Evolutionary conservation across 1,284 basidiomycete genomes (phyloP).

Genomic region (Irpex sp.): DNA sequence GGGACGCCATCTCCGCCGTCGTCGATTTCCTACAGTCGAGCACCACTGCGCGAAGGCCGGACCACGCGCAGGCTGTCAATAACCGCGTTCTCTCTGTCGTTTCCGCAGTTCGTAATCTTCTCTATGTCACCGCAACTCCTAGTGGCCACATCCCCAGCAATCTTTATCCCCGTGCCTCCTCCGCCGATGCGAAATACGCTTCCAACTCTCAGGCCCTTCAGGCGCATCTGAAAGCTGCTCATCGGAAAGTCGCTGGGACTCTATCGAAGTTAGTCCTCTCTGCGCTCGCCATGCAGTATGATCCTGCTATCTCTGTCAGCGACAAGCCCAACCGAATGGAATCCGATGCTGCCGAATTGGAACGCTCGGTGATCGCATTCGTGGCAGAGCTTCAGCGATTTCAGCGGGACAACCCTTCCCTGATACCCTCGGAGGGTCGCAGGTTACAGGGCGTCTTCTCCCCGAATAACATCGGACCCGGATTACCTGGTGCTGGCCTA

Average conservation of each 20-base stretch:
- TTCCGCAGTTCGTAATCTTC: slow-evolving; percentile 64
- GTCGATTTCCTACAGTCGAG: slow-evolving; percentile 51
- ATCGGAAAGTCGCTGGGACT: slow-evolving; percentile 76
- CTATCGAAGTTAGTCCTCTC: slow-evolving; percentile 74
- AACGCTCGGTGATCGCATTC: slow-evolving; percentile 70
- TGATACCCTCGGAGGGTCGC: slow-evolving; percentile 37
- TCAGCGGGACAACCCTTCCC: slow-evolving; percentile 36
- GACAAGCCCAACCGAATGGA: slow-evolving; percentile 74
- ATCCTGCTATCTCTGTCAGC: slow-evolving; percentile 54
- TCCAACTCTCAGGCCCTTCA: slow-evolving; percentile 50
- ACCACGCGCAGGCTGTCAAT: slow-evolving; percentile 59
- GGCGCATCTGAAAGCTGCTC: slow-evolving; percentile 58
- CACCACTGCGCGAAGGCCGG: slow-evolving; percentile 36
- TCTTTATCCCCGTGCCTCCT: slow-evolving; percentile 46
- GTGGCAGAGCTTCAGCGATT: slow-evolving; percentile 66
- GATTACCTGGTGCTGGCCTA: slow-evolving; percentile 69
- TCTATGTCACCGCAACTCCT: slow-evolving; percentile 67
- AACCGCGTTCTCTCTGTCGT: slow-evolving; percentile 64
- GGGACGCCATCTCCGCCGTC: slow-evolving; percentile 60
- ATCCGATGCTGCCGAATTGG: slow-evolving; percentile 74
- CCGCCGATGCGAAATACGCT: slow-evolving; percentile 38
- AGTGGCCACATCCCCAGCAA: slow-evolving; percentile 58
- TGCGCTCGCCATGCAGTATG: slow-evolving; percentile 73
- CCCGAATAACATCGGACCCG: slow-evolving; percentile 63
- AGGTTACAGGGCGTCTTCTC: slow-evolving; percentile 62